These are phyloP conservation scores for Breynia disticha DNA, from an alignment of 441 rosid species.

Conservation along the genomic window DNA sequence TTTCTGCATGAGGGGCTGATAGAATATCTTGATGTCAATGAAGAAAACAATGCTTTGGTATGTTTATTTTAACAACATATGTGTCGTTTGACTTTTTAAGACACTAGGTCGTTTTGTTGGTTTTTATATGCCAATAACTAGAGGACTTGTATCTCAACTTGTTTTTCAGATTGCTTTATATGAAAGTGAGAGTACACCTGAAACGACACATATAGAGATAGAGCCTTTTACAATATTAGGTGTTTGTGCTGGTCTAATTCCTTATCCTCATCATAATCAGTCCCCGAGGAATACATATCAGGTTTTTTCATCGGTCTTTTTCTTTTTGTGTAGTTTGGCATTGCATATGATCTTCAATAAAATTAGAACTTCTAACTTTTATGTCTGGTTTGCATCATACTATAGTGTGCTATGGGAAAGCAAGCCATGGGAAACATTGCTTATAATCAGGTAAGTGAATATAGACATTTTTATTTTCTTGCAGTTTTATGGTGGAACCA, in stretches of 20 bases:
- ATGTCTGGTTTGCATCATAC: constrained; percentile 10
- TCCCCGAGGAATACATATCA: constrained; percentile 98
- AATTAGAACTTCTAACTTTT: constrained; percentile 15
- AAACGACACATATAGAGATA: constrained; percentile 90
- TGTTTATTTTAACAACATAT: constrained; percentile 18
- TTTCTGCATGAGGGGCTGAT: constrained; percentile 82
- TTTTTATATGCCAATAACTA: neutral
- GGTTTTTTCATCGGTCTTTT: constrained; percentile 36
- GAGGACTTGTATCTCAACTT: neutral
- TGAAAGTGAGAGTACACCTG: constrained; percentile 64
- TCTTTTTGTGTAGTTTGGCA: neutral
- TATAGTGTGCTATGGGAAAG: constrained; percentile 98
- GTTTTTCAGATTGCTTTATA: constrained; percentile 71
- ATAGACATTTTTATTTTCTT: neutral
- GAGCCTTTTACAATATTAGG: constrained; percentile 98
- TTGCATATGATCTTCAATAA: constrained; percentile 8
- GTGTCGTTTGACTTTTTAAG: neutral
- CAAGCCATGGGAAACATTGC: constrained; percentile 99
- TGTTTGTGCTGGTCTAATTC: constrained; percentile 92
- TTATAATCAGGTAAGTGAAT: constrained; percentile 70
- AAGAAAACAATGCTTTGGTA: constrained; percentile 97
- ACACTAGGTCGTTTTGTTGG: neutral
- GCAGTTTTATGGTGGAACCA: neutral
- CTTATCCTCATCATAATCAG: constrained; percentile 98
- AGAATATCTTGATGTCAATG: constrained; percentile 97